Base-by-base conservation (phyloP, 768 basidiomycete genomes). In the Tulasnella calospora region DNA sequence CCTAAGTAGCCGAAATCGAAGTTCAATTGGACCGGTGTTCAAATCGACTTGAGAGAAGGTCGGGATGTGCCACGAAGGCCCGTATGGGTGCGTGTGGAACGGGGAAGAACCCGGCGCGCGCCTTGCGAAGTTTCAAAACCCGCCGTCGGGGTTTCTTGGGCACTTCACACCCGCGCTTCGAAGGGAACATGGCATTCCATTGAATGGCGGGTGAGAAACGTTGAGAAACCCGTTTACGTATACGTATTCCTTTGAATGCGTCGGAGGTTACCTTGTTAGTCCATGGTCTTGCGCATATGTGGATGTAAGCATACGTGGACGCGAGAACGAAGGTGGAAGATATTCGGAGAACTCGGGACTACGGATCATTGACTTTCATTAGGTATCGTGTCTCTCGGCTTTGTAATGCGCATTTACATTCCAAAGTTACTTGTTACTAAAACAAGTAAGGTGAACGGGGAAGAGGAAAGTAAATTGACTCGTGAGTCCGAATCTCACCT, bases 301-400 rank as follows among this genome's bases (percentile, higher is more conserved):
- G 61, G 61, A 67, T 67, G 61, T 2, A 57, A 17, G 33, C 33
- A 67, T 67, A 67, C 61, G 61, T 67, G 61, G 61, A 12, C 21
- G 47, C 47, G 51, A 35, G 27, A 44, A 44, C 44, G 44, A 44
- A 44, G 44, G 44, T 30, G 61, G 61, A 67, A 67, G 61, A 67
- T 67, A 67, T 67, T 67, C 61, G 61, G 61, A 67, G 61, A 35
- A 5, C 61, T 67, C 61, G 61, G 61, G 61, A 67, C 61, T 67
- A 27, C 61, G 30, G 61, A 15, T 67, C 33, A 67, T 67, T 67
- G 15, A 30, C 27, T 44, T 51, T 51, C 51, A 51, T 51, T 51
- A 51, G 51, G 4, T n/a, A 51, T 23, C n/a, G 51, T 51, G 51
- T 51, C 51, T 51, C 51, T 51, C 51, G n/a, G n/a, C 51, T 51